phyloP scores from a whole-genome alignment of 2,329 filamentous ascomycete species.

The Nigrospora osmanthi region DNA sequence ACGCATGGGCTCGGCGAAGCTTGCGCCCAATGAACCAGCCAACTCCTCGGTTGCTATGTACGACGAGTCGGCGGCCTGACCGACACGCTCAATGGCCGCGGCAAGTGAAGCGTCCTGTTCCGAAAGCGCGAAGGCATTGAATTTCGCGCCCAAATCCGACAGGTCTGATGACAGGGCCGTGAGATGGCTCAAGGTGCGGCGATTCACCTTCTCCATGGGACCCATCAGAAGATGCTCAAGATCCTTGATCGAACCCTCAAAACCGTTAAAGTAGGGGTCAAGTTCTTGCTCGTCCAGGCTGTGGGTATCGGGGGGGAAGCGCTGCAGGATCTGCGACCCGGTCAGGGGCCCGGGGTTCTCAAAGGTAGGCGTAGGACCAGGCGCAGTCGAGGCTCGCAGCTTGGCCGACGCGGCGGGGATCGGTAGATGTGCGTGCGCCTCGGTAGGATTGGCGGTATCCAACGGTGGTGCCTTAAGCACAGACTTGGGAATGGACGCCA shows the following conservation, averaged over 20 bases:
- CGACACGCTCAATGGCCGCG: constrained; percentile 86
- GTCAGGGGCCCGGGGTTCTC: constrained; percentile 23
- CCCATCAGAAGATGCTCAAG: constrained; percentile 82
- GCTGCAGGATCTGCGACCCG: constrained; percentile 56
- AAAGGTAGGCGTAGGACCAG: constrained; percentile 24
- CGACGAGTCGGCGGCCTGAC: constrained; percentile 90
- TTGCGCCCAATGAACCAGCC: constrained; percentile 78
- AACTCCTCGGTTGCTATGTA: constrained; percentile 95
- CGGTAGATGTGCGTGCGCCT: constrained; percentile 81
- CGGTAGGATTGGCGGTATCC: constrained; percentile 84
- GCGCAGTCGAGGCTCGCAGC: constrained; percentile 52
- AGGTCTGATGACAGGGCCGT: constrained; percentile 79
- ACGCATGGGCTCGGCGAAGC: constrained; percentile 94
- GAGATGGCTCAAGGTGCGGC: constrained; percentile 78
- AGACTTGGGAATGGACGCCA: constrained; percentile 87
- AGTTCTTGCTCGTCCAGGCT: constrained; percentile 80
- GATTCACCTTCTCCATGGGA: constrained; percentile 94
- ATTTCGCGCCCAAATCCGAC: constrained; percentile 88
- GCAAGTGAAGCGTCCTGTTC: constrained; percentile 85
- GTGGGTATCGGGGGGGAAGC: constrained; percentile 75
- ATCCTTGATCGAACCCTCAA: constrained; percentile 86
- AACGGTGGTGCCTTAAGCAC: constrained; percentile 92
- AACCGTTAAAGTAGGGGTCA: constrained; percentile 92
- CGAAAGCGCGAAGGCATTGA: constrained; percentile 93
- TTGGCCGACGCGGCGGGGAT: constrained; percentile 81